phyloP scores from a whole-genome alignment of 1,284 basidiomycete genomes.

The Tetrapyrgos nigripes region DNA sequence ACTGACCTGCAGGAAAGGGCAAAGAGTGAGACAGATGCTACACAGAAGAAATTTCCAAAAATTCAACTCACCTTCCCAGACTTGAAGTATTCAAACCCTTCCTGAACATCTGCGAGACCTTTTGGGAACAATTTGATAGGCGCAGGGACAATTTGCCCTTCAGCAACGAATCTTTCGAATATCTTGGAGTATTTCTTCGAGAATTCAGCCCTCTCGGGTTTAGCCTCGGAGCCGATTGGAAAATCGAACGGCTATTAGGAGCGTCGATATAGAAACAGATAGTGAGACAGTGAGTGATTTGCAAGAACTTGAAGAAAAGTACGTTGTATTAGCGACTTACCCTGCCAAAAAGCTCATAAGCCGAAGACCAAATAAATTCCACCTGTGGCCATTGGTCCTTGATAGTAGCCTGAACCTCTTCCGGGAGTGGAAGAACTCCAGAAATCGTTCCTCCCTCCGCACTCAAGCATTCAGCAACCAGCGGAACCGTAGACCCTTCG shows the following conservation, averaged over 20 bases:
- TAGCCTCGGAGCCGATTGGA: constrained; percentile 25
- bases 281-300: constrained; percentile 1
- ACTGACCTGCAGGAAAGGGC: constrained; percentile 9
- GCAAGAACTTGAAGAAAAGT: neutral
- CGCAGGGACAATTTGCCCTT: constrained; percentile 30
- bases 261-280: too few relatives aligned
- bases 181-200: constrained; percentile 29
- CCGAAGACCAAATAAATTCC: constrained; percentile 30
- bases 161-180: constrained; percentile 30
- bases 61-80: constrained; percentile 26
- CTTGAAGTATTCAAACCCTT: constrained; percentile 29
- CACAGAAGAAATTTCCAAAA: neutral
- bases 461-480: constrained; percentile 27
- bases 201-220: constrained; percentile 1
- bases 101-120: constrained; percentile 33
- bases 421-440: constrained; percentile 28
- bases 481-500: constrained; percentile 26
- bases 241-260: constrained; percentile 23
- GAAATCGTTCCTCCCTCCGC: constrained; percentile 33
- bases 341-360: constrained; percentile 27
- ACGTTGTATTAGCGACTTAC: neutral
- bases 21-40: too few relatives aligned
- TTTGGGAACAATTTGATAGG: constrained; percentile 35
- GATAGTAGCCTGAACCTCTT: constrained; percentile 31
- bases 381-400: constrained; percentile 24